phyloP scores from a whole-genome alignment of 2,329 filamentous ascomycete genomes.

The Hypoxylon sp. region DNA sequence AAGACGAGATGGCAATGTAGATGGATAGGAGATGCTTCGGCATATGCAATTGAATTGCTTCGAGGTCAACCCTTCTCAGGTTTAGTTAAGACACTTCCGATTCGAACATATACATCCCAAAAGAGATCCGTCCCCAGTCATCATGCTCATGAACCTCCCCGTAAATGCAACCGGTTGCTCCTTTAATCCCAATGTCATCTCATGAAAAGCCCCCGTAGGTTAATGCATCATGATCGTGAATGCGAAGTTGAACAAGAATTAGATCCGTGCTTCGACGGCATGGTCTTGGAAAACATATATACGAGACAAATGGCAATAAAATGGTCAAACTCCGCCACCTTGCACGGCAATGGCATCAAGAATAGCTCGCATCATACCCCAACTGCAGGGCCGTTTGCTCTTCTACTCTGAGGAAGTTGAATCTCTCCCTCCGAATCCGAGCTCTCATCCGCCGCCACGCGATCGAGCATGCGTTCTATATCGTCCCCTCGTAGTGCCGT shows the following conservation, averaged over 20 bases:
- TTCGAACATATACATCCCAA: slow-evolving; percentile 42
- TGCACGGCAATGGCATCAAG: slow-evolving; percentile 9
- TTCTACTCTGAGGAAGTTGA: slow-evolving; percentile 59
- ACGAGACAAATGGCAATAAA: slow-evolving; percentile 39
- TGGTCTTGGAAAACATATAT: slow-evolving; percentile 36
- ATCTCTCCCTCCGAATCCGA: slow-evolving; percentile 74
- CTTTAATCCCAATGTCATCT: slow-evolving; percentile 39
- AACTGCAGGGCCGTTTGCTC: slow-evolving; percentile 48
- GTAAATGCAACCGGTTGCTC: slow-evolving; percentile 49
- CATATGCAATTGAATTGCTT: slow-evolving; percentile 30
- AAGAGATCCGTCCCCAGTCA: slow-evolving; percentile 33
- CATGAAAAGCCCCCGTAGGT: slow-evolving; percentile 39
- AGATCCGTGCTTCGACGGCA: slow-evolving; percentile 19
- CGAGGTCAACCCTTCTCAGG: slow-evolving; percentile 12
- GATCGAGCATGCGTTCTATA: slow-evolving; percentile 72
- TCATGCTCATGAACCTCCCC: slow-evolving; percentile 49
- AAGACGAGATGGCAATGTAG: neutral
- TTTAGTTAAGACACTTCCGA: slow-evolving; percentile 19
- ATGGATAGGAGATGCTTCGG: slow-evolving; percentile 18
- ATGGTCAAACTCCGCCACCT: slow-evolving; percentile 15
- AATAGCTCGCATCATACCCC: slow-evolving; percentile 42
- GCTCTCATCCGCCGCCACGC: slow-evolving; percentile 65
- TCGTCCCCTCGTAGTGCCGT: slow-evolving; percentile 67
- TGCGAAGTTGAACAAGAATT: slow-evolving; percentile 40
- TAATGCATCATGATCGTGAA: slow-evolving; percentile 50